Base-by-base conservation (phyloP, 345 rosid genomes). In the Pugionium cornutum region DNA sequence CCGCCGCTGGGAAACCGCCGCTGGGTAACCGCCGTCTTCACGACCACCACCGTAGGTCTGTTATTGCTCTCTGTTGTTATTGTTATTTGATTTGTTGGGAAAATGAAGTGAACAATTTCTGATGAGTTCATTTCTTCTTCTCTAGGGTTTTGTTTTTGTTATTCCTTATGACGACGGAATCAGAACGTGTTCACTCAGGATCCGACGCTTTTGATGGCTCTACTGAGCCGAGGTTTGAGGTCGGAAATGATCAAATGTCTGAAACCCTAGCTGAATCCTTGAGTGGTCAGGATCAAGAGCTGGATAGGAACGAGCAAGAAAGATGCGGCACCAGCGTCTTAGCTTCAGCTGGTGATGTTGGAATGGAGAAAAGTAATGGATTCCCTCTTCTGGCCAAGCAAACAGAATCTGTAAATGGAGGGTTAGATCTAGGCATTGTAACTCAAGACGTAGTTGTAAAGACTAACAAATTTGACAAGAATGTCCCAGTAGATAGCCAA, bases 131-230 rank as follows among this genome's bases (percentile, higher is more conserved):
- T 27, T 43, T 53, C 42, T 58, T 31, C 35, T 60, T 59, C 46
- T 73, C 18, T 73, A 73, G 76, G 76, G 76, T 73, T 66, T 72
- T 34, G 37, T 58, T 39, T 42, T 42, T 28, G 60, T 64, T 27
- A 11, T 32, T 40, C 27, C 44, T 33, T 56, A 73, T 73, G 76
- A 30, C 72, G 51, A 73, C 39, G 57, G 72, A 66, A 37, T 6
- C 55, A 58, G 57, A 44, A 52, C 1, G 9, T 44, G 7, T 31
- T 58, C 30, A 9, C 2, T 51, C 54, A 1, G 25, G 36, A 1
- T 50, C 54, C 36, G 76, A 64, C 2, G 47, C 59, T 41, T 8
- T 8, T 43, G 61, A 26, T 34, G 39, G 5, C 42, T 29, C 44
- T 58, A 44, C 36, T 43, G 49, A 61, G 35, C 53, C 53, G 32